Percentiles rank a stretch among this genome's conserved stretches.
Conservation (phyloP, 2,329 filamentous ascomycete genomes). For the Monilinia aucupariae region DNA sequence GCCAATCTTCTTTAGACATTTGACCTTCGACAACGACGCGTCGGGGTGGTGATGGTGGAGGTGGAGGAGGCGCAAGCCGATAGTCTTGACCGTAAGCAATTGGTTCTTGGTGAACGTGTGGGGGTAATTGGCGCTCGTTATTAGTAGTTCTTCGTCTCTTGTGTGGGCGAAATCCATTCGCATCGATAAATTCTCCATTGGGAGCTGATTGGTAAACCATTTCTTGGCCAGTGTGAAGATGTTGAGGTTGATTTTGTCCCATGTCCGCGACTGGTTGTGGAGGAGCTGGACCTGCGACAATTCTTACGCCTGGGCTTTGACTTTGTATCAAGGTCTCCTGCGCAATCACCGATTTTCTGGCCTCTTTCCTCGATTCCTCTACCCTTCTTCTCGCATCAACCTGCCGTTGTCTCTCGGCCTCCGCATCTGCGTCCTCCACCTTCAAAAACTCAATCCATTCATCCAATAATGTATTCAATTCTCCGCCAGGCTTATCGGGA, state of each 20-base stretch:
- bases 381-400: slow-evolving; percentile 32
- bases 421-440: slow-evolving; percentile 34
- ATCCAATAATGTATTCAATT: slow-evolving; percentile 33
- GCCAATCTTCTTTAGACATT: slow-evolving; percentile 35
- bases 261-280: slow-evolving; percentile 20
- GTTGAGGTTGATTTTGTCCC: slow-evolving; percentile 20
- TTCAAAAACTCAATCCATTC: slow-evolving; percentile 35
- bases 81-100: slow-evolving; percentile 15
- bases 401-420: slow-evolving; percentile 34
- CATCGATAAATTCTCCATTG: slow-evolving; percentile 18
- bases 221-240: slow-evolving; percentile 17
- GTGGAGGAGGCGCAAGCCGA: slow-evolving; percentile 22
- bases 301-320: slow-evolving; percentile 23
- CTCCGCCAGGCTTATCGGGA: slow-evolving; percentile 32
- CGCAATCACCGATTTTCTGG: slow-evolving; percentile 32
- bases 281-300: slow-evolving; percentile 21
- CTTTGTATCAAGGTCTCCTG: slow-evolving; percentile 25
- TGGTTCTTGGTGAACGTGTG: slow-evolving; percentile 30
- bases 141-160: slow-evolving; percentile 31
- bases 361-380: slow-evolving; percentile 34
- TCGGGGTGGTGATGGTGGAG: slow-evolving; percentile 30
- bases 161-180: slow-evolving; percentile 30
- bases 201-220: slow-evolving; percentile 24
- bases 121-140: slow-evolving; percentile 28
- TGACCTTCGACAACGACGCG: slow-evolving; percentile 33